A percentile compares a stretch with the other conserved stretches of the same genome.
Conservation (phyloP, 768 basidiomycete species). For the Auricularia heimuer region DNA sequence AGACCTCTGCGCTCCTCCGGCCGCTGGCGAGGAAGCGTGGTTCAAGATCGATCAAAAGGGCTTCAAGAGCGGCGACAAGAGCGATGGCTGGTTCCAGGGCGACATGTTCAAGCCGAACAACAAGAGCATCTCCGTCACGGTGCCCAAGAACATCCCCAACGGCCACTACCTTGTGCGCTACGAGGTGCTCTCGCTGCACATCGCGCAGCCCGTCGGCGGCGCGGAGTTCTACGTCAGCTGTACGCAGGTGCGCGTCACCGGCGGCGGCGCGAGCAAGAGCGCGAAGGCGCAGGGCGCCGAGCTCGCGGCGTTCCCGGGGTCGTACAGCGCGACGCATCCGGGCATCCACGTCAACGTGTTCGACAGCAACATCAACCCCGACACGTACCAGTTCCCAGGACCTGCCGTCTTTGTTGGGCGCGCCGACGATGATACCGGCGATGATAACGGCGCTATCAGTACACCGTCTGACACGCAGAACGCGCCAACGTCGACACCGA, state of each 20-base stretch:
- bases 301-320: background rate
- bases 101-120: slow-evolving; percentile 36
- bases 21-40: slow-evolving; percentile 35
- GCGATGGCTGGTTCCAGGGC: slow-evolving; percentile 38
- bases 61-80: slow-evolving; percentile 21
- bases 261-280: background rate
- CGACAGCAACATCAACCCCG: background rate
- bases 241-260: background rate
- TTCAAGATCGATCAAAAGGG: slow-evolving; percentile 62
- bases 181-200: background rate
- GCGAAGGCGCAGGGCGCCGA: background rate
- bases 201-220: background rate
- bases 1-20: background rate
- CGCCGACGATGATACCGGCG: background rate
- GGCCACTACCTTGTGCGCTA: slow-evolving; percentile 44
- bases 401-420: background rate
- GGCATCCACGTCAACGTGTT: background rate
- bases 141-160: slow-evolving; percentile 37
- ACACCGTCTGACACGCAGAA: too few species aligned
- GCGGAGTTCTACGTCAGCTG: slow-evolving; percentile 1
- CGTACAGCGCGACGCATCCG: background rate
- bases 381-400: background rate
- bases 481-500: too few species aligned
- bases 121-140: slow-evolving; percentile 17
- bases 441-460: background rate